Evolutionary conservation across 2,329 filamentous ascomycete species (phyloP), one percentile per base, ranked within the genome.

Genomic region (Penicillium sp.): DNA sequence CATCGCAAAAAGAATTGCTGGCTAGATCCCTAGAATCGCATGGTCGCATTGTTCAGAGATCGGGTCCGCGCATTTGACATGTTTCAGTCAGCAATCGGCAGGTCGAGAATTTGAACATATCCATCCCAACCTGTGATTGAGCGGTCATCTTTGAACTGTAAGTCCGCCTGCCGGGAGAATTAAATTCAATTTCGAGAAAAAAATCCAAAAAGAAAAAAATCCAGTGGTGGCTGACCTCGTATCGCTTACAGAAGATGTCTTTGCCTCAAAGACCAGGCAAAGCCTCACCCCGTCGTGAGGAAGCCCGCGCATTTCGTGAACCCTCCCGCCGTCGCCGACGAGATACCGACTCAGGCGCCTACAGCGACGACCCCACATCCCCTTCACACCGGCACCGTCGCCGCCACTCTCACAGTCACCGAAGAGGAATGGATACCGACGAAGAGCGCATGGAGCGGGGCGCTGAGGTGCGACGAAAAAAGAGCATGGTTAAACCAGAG

Each of bases 401-500:
- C 55, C 73, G 75, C 52, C 67, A 71, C 56, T 70, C 77, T 21
- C 72, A 75, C 45, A 75, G 77, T 53, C 82, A 81, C 42, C 79
- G 79, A 29, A 73, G 71, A 49, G 69, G 65, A n/a, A 65, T 68
- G 55, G 65, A 68, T 13, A 65, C 63, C 53, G 83, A 85, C 55
- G 76, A 77, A 50, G 83, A 85, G 57, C 80, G 81, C 46, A 81
- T 82, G 63, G 79, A 83, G 67, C 68, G 74, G 9, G 66, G 73
- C 21, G 66, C 58, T 16, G 84, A 86, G 14, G 63, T 87, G 54
- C 73, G 75, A 57, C 86, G 92, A 65, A 97, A 97, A 76, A 86
- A 89, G 71, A 97, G 91, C 73, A 79, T 99, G 60, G 87, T 99
- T 69, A 84, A 90, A 58, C 94, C 94, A 1, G 94, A 99, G 76